Evolutionary conservation across 305 asterid genomes (phyloP).

Genomic region (Solanum chacoense): DNA sequence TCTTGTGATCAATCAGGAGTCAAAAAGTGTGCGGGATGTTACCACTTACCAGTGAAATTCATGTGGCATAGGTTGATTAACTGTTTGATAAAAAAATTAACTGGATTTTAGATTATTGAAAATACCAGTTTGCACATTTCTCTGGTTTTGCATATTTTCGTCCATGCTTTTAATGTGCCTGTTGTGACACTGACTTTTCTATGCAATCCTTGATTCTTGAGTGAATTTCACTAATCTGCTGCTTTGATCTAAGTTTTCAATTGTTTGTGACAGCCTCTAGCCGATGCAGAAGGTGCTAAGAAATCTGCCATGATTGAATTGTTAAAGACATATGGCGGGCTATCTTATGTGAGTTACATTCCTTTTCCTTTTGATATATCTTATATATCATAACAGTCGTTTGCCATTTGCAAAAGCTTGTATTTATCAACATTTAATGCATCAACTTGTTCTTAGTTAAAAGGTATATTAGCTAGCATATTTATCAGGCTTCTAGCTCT

Average conservation of each 20-base stretch:
- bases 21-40: background rate
- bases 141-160: background rate
- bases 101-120: background rate
- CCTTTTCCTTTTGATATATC: conserved; percentile 5
- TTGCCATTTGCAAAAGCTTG: background rate
- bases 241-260: background rate
- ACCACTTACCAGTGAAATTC: background rate
- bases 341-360: conserved; percentile 64
- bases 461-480: background rate
- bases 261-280: conserved; percentile 61
- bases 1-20: background rate
- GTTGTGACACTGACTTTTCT: background rate
- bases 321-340: conserved; percentile 67
- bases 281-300: conserved; percentile 96
- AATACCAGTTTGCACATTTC: background rate
- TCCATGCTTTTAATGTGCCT: background rate
- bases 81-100: background rate
- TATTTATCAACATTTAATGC: background rate
- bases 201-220: background rate
- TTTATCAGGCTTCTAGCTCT: background rate
- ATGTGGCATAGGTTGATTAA: background rate
- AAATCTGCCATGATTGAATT: conserved; percentile 56
- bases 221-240: background rate
- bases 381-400: background rate
- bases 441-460: background rate